Base-by-base conservation (phyloP, 106 monocot genomes). In the Apostasia shenzhenica region DNA sequence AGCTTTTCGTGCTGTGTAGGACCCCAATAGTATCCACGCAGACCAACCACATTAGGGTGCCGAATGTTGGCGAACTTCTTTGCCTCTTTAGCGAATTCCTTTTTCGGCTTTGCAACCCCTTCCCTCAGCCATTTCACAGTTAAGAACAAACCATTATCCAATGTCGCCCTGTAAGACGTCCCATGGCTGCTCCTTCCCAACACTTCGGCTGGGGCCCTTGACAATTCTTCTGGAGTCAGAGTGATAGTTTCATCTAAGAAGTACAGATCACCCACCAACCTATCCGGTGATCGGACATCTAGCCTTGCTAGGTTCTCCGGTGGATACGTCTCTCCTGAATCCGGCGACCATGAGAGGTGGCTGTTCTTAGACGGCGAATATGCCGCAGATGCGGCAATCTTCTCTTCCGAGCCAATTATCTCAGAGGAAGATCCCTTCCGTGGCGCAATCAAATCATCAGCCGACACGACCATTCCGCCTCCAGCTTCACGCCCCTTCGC, bases 151-250 rank as follows among this genome's bases (percentile, higher is more conserved):
- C 97, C 97, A 73, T 97, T 97, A 37, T 92, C 97, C 3, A 97
- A 68, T 8, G 92, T 97, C 1, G 92, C 97, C 69, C 83, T 73
- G 43, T 97, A 97, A 37, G 92, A 97, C 11, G 97, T 97, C 6
- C 97, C 97, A 70, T 97, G 97, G 70, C 89, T 97, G 73, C 97
- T 97, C 73, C 97, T 86, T 39, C 97, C 97, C 57, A 97, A 66
- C 3, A 97, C 81, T 71, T 97, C 97, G 4, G 97, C 97, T 11
- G 97, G 89, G 7, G 97, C 97, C 66, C 86, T 75, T 1, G 97
- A 97, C 13, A 97, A 71, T 47, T 97, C 89, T 71, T 97, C 97
- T 3, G 97, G 87, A 9, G 97, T 92, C 2, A 97, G 70, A 2
- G 81, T 85, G 44, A 97, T 92, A 45, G 92, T 92, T 49, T 97